Conservation (phyloP, 1,284 basidiomycete species). For the Peniophora sp. region DNA sequence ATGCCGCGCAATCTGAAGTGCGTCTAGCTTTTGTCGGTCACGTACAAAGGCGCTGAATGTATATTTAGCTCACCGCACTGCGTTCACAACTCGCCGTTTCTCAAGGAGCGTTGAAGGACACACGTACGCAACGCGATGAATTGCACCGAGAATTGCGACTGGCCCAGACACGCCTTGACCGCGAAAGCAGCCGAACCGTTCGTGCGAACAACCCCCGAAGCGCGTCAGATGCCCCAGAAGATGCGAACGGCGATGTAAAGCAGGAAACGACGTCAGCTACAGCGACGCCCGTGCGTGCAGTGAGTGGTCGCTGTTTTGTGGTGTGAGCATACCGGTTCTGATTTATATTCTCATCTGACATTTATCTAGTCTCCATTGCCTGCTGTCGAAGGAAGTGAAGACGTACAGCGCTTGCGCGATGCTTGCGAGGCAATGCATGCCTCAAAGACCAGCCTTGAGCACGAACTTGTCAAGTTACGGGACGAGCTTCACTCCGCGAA, state of each 20-base stretch:
- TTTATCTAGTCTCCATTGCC: constrained; percentile 24
- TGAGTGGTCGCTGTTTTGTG: constrained; percentile 61
- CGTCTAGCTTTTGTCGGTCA: constrained; percentile 8
- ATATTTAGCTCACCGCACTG: constrained; percentile 39
- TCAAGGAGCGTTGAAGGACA: constrained; percentile 39
- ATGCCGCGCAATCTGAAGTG: constrained; percentile 58
- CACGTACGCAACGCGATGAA: constrained; percentile 44
- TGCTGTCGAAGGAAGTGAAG: neutral
- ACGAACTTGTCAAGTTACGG: neutral
- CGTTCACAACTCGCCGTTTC: constrained; percentile 49
- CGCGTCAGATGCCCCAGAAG: constrained; percentile 16
- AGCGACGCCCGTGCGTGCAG: constrained; percentile 48
- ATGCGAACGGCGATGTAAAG: constrained; percentile 28
- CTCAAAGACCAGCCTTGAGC: neutral
- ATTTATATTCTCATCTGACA: constrained; percentile 33
- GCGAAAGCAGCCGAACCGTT: constrained; percentile 61
- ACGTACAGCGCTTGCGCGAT: neutral
- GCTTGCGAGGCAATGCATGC: neutral
- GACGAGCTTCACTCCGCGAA: neutral
- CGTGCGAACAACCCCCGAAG: constrained; percentile 7
- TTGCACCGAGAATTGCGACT: constrained; percentile 51
- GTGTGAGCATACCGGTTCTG: constrained; percentile 44
- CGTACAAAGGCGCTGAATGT: constrained; percentile 4
- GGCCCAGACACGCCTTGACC: constrained; percentile 68
- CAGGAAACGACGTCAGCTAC: constrained; percentile 5